These are phyloP conservation scores for Pholiota adiposa DNA, from an alignment of 1,284 basidiomycete species.

Conservation along the genomic window DNA sequence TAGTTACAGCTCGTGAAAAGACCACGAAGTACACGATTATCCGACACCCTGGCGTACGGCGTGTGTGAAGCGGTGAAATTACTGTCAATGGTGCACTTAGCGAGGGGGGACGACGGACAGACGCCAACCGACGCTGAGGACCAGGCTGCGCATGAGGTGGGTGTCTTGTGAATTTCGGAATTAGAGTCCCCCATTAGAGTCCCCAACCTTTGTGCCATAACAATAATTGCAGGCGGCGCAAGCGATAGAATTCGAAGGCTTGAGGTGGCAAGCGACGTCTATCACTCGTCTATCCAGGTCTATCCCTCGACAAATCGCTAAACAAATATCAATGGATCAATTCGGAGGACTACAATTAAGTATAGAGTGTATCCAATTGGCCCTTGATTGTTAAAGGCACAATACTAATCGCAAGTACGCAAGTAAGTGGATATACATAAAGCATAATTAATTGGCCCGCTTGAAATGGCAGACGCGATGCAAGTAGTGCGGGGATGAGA, in stretches of 20 bases:
- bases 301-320: too few relatives aligned
- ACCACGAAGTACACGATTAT: not conserved
- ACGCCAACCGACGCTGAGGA: too few relatives aligned
- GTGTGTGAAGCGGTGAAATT: not conserved
- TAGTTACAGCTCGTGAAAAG: not conserved
- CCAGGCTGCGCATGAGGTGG: too few relatives aligned
- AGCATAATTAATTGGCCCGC: not conserved
- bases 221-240: not conserved
- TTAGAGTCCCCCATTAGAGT: too few relatives aligned
- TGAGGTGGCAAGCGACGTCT: not conserved
- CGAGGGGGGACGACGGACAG: too few relatives aligned
- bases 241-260: not conserved
- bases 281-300: too few relatives aligned
- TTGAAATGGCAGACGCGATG: not conserved
- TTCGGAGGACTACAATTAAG: not conserved
- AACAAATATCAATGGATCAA: not conserved
- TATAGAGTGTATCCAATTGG: not conserved
- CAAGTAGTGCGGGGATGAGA: not conserved
- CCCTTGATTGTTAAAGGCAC: not conserved
- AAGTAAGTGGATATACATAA: too few relatives aligned
- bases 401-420: too few relatives aligned
- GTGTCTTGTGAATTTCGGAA: not conserved
- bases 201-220: not conserved
- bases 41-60: not conserved
- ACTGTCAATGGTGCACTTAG: too few relatives aligned